A percentile compares a stretch with the other conserved stretches of the same genome.
These are phyloP conservation scores for Yarrowia phangngaensis DNA, from an alignment of 805 yeast species.

Conservation along the genomic window DNA sequence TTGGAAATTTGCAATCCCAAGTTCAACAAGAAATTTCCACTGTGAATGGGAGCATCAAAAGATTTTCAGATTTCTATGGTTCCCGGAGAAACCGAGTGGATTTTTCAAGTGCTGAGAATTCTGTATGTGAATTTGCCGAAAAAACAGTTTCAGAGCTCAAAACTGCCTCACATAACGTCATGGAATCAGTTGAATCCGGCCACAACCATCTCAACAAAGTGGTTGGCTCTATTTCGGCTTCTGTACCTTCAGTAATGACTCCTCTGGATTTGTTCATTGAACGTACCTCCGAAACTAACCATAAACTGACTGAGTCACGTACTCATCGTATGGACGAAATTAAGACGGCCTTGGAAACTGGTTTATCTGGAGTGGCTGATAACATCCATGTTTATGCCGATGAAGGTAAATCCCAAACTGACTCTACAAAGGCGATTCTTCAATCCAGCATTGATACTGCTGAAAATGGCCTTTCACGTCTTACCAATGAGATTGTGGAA, in stretches of 20 bases:
- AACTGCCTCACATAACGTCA: not conserved
- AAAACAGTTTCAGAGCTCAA: not conserved
- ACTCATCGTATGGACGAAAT: constrained; percentile 4
- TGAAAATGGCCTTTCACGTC: not conserved
- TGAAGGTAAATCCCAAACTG: not conserved
- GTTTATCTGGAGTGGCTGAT: not conserved
- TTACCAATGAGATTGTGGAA: not conserved
- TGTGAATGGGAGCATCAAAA: constrained; percentile 1
- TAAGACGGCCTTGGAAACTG: constrained; percentile 3
- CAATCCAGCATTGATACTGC: not conserved
- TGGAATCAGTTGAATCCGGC: not conserved
- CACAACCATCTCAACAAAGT: not conserved
- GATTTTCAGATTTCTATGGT: not conserved
- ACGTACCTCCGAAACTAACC: constrained; percentile 13
- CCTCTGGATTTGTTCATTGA: constrained; percentile 18
- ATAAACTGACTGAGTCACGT: not conserved
- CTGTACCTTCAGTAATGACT: constrained; percentile 8
- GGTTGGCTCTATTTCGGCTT: not conserved
- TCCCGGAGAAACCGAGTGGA: not conserved
- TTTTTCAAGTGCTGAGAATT: not conserved
- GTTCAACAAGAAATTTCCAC: constrained; percentile 2
- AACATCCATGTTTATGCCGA: constrained; percentile 1
- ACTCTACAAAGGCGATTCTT: not conserved
- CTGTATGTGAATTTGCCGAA: not conserved
- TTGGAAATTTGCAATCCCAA: not conserved